phyloP scores from a whole-genome alignment of 2,329 filamentous ascomycete species.

The Albifimbria verrucaria region DNA sequence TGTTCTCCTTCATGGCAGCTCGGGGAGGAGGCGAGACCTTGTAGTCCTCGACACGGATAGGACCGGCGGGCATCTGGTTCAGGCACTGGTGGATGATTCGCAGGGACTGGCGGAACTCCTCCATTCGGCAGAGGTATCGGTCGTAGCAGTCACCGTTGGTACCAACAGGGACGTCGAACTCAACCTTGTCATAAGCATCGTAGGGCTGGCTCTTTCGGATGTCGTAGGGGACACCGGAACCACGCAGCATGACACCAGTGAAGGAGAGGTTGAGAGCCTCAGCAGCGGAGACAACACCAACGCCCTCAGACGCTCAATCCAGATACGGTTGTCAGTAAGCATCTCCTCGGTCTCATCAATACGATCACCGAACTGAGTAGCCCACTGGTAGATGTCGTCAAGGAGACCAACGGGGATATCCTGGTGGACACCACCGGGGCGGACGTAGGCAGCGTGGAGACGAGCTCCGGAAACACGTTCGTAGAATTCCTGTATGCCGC shows the following conservation, averaged over 20 bases:
- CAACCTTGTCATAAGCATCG: constrained; percentile 95
- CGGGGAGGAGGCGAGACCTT: constrained; percentile 96
- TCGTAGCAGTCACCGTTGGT: constrained; percentile 99
- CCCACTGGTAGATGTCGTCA: constrained; percentile 99
- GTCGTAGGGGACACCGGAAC: constrained; percentile 94
- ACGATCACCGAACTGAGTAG: constrained; percentile 96
- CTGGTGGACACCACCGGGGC: constrained; percentile 93
- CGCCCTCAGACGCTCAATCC: constrained; percentile 87
- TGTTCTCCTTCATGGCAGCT: constrained; percentile 99
- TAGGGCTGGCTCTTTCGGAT: constrained; percentile 96
- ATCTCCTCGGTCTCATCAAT: constrained; percentile 99
- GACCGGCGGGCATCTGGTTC: constrained; percentile 97
- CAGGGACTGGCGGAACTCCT: constrained; percentile 97
- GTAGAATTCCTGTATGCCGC: constrained; percentile 81
- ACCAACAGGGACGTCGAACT: constrained; percentile 96
- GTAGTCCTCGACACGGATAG: constrained; percentile 96
- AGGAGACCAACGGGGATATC: constrained; percentile 91
- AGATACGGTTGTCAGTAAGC: constrained; percentile 98
- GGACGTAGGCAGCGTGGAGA: constrained; percentile 94
- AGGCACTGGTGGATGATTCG: constrained; percentile 98
- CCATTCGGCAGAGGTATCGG: constrained; percentile 98
- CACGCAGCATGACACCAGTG: constrained; percentile 95
- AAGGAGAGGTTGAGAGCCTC: constrained; percentile 98
- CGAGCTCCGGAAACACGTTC: constrained; percentile 97
- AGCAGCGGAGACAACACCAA: constrained; percentile 85